Base-by-base conservation (phyloP, 371 early-diverging fungal species). In the Funneliformis caledonium region DNA sequence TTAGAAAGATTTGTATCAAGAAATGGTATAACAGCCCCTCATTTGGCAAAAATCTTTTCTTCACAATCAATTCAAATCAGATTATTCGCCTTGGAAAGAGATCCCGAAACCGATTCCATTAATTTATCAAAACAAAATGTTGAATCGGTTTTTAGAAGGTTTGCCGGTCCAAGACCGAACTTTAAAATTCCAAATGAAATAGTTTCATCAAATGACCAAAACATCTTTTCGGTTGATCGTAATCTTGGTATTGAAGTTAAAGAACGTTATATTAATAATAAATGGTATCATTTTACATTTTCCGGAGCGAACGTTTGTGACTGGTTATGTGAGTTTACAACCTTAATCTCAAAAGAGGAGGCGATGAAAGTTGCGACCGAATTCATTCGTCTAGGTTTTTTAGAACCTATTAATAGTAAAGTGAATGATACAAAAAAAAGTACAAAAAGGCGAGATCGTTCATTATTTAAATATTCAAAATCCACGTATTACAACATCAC, bases 261-360 rank as follows among this genome's bases (percentile, higher is more conserved):
- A 62, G 86, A 86, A 4, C 83, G 82, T 22, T 82, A 81, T 16
- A 62, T 80, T 62, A 83, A 84, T 47, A 67, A 83, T 16, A 82
- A 75, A 37, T 42, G 60, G 5, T 84, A 81, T 75, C 82, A 65
- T 33, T 62, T 83, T 31, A 82, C 84, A 2, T 86, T 86, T 67
- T 81, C 79, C n/a, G 86, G 86, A 16, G 72, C 64, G 72, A 81
- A 88, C 0, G 85, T 88, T 0, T 87, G 87, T 43, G 92, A 91
- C 33, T 93, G 93, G 92, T 82, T 94, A n/a, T 69, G 91, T n/a
- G 89, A 89, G 19, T 87, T 89, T 76, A 88, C 89, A 8, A 88
- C 91, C 0, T 89, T 89, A 19, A 87, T 91, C 52, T 87, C 89
- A 37, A 87, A 87, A n/a, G 89, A 91, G 68, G 94, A 94, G 80